A percentile compares a stretch with the other conserved stretches of the same genome.
Evolutionary conservation across 2,329 filamentous ascomycete genomes (phyloP).

Genomic region (Sporothrix protearum): DNA sequence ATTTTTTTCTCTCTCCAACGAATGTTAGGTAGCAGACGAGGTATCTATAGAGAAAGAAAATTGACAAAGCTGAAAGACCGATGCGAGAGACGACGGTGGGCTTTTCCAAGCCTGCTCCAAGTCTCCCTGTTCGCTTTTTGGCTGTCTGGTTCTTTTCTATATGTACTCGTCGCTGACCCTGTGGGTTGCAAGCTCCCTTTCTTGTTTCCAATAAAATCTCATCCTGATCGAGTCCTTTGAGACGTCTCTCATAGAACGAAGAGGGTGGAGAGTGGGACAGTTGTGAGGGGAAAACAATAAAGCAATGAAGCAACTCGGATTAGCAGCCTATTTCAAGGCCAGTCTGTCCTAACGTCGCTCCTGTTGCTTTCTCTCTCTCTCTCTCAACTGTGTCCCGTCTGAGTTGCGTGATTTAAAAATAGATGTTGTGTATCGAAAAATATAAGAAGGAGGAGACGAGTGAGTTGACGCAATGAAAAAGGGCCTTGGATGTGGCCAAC

Average conservation of each 20-base stretch:
- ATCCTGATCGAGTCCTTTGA: not conserved
- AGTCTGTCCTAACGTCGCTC: not conserved
- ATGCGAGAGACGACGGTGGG: not conserved
- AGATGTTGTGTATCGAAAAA: not conserved
- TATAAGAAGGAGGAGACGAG: not conserved
- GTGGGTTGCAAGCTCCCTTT: not conserved
- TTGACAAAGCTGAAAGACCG: not conserved
- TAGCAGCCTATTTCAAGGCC: not conserved
- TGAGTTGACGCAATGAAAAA: not conserved
- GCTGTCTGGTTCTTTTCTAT: not conserved
- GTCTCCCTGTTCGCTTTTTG: not conserved
- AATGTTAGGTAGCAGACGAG: not conserved
- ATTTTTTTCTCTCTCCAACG: not conserved
- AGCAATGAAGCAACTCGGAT: not conserved
- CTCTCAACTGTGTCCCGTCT: not conserved
- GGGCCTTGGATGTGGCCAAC: not conserved
- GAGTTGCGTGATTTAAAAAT: constrained; percentile 10
- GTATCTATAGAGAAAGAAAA: not conserved
- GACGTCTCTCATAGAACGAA: not conserved
- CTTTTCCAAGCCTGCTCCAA: not conserved
- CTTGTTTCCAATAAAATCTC: not conserved
- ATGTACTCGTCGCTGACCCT: not conserved
- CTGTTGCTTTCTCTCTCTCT: too few species aligned
- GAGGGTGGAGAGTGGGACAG: not conserved
- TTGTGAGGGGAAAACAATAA: not conserved